Percentiles rank a stretch among this genome's conserved stretches.
Evolutionary conservation across 148 eudicot species (phyloP).

Genomic region (Camellia japonica): DNA sequence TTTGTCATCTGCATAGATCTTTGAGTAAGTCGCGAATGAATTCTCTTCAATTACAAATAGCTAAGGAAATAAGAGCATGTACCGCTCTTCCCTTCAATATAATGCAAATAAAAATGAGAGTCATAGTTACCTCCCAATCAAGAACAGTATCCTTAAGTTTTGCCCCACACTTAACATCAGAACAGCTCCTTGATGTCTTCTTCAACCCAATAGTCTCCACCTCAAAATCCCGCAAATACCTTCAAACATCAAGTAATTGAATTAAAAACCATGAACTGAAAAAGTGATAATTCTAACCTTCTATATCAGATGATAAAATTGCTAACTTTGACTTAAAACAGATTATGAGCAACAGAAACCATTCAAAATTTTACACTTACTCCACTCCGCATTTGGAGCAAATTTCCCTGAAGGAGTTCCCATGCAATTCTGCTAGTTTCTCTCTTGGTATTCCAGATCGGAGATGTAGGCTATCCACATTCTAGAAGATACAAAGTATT

Average conservation of each 20-base stretch:
- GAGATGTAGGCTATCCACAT: slow-evolving; percentile 86
- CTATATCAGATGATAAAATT: neutral
- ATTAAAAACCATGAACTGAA: neutral
- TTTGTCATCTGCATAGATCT: neutral
- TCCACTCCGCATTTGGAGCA: slow-evolving; percentile 75
- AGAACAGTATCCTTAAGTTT: slow-evolving; percentile 82
- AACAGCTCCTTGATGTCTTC: slow-evolving; percentile 76
- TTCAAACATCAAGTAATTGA: slow-evolving; percentile 20
- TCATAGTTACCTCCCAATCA: slow-evolving; percentile 82
- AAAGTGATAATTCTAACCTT: neutral
- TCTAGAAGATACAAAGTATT: slow-evolving; percentile 37
- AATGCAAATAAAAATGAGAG: neutral
- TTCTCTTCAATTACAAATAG: neutral
- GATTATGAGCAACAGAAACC: neutral
- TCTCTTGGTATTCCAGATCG: slow-evolving; percentile 83
- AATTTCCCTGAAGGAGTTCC: slow-evolving; percentile 76
- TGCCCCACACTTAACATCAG: slow-evolving; percentile 50
- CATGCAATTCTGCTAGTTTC: slow-evolving; percentile 82
- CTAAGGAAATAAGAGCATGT: neutral
- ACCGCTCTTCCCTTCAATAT: neutral
- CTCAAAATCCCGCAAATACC: slow-evolving; percentile 86
- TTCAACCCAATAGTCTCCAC: slow-evolving; percentile 87
- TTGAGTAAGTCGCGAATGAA: neutral
- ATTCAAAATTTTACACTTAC: slow-evolving; percentile 44
- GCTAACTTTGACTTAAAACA: neutral